Evolutionary conservation across 768 basidiomycete species (phyloP), one percentile per base, ranked within the genome.

Genomic region (Mycena olivaceomarginata): DNA sequence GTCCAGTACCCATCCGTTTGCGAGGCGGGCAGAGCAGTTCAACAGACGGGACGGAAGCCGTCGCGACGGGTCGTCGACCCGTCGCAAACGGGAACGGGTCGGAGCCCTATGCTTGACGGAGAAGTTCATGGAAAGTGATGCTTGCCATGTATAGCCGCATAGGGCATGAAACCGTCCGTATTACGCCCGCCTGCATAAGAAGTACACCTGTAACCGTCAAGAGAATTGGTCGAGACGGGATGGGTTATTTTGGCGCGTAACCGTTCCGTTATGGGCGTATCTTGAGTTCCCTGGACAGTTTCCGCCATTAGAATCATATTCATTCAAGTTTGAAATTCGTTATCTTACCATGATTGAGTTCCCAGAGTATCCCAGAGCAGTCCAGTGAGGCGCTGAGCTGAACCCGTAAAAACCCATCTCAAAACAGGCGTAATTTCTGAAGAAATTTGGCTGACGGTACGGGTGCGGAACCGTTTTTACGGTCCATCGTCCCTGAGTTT

Each of bases 151-250:
- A 56, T 56, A 56, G 53, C 53, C 53, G 53, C 11, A 56, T 56
- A 56, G n/a, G 53, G 53, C 53, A 56, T 56, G 53, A 56, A 56
- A 56, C 53, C 53, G 53, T n/a, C 53, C 20, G 53, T 56, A 22
- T 56, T 56, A 56, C 53, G 53, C 6, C 53, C 53, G 4, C n/a
- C n/a, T 56, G 53, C 53, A 56, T 56, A 56, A 56, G 53, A 22
- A 56, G 53, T 56, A 56, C 53, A 56, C 53, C 53, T 56, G 53
- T 56, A 56, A 56, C 18, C 31, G 31, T 31, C 31, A 31, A 31
- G 31, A 31, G 31, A 31, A 31, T 31, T 31, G 31, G 31, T 31
- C 31, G 3, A 31, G 31, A 31, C 31, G 31, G 53, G 53, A 56
- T n/a, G 16, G 53, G 53, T 56, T 56, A 56, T 56, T 56, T 31